Evolutionary conservation across 306 rosid genomes (phyloP).

Genomic region (Medicago lupulina): DNA sequence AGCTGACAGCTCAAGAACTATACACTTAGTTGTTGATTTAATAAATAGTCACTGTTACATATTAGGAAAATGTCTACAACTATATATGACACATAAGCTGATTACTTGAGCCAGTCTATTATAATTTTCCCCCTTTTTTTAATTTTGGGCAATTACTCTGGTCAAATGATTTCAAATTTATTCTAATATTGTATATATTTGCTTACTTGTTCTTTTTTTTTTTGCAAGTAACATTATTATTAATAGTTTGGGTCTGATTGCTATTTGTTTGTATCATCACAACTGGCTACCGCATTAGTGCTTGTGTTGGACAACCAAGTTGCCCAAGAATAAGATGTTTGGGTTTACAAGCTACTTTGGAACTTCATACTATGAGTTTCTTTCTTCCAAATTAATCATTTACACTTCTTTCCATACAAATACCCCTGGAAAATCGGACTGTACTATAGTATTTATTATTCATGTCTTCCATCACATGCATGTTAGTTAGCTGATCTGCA

Average conservation of each 20-base stretch:
- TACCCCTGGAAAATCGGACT: constrained; percentile 21
- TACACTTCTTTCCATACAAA: constrained; percentile 15
- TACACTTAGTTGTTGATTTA: not conserved
- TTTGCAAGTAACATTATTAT: not conserved
- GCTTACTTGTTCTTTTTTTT: not conserved
- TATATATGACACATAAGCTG: constrained; percentile 22
- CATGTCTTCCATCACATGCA: constrained; percentile 27
- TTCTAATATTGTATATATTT: not conserved
- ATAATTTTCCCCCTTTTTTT: constrained; percentile 24
- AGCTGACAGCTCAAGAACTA: not conserved
- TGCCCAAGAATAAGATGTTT: constrained; percentile 14
- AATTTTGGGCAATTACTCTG: constrained; percentile 12
- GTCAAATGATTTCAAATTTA: constrained; percentile 31
- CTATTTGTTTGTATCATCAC: constrained; percentile 16
- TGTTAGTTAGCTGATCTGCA: constrained; percentile 27
- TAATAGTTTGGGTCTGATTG: constrained; percentile 11
- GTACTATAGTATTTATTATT: constrained; percentile 38
- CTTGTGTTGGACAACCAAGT: constrained; percentile 31
- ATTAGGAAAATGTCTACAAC: constrained; percentile 28
- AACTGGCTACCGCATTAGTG: not conserved
- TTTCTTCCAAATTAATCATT: constrained; percentile 21
- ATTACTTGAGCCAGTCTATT: not conserved
- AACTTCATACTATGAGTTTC: constrained; percentile 19
- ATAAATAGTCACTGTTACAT: constrained; percentile 24
- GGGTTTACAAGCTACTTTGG: constrained; percentile 8